Evolutionary conservation across 2,329 filamentous ascomycete genomes (phyloP), one percentile per base, ranked within the genome.

Genomic region (Anisogramma anomala): DNA sequence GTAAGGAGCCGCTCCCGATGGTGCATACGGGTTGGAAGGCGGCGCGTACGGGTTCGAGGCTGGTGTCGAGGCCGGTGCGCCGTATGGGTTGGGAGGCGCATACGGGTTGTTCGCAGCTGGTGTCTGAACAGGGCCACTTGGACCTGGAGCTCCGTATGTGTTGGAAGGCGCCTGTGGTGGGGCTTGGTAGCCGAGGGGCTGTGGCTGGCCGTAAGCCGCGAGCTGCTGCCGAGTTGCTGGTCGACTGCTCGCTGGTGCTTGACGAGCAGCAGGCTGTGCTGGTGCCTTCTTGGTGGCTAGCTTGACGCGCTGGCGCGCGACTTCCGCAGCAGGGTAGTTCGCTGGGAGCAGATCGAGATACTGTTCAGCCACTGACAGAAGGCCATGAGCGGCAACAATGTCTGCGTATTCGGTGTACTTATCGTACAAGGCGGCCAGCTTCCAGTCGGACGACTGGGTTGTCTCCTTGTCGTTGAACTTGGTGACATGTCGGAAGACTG

Each of bases 351-450:
- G 76, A 55, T 88, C 77, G 30, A 98, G 75, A 56, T 98, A 98
- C 59, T 84, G 88, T 62, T 94, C 83, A 4, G 91, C 93, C 52
- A 87, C 77, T 23, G 78, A 71, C 40, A 98, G 67, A 53, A 93
- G 84, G 10, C 93, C 91, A 55, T 95, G 85, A 6, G 85, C 79
- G 34, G 91, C 87, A 43, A 93, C 78, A 50, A 98, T 88, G 57
- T 98, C 89, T 11, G 91, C 89, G 59, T 96, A 98, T 64, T 98
- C 91, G 20, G 84, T 81, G 58, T 98, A 98, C 64, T 94, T 94
- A 58, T 87, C 81, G 61, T 98, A 98, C 39, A 98, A 68, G 2
- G 80, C 71, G 27, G 79, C 74, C 45, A 98, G 77, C 65, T 94
- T 95, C 89, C 89, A 98, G 52, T 81, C 84, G 1, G 79, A 79